A percentile compares a stretch with the other conserved stretches of the same genome.
These are phyloP conservation scores for Diutina siamensis DNA, from an alignment of 1,139 yeast species.

Conservation along the genomic window DNA sequence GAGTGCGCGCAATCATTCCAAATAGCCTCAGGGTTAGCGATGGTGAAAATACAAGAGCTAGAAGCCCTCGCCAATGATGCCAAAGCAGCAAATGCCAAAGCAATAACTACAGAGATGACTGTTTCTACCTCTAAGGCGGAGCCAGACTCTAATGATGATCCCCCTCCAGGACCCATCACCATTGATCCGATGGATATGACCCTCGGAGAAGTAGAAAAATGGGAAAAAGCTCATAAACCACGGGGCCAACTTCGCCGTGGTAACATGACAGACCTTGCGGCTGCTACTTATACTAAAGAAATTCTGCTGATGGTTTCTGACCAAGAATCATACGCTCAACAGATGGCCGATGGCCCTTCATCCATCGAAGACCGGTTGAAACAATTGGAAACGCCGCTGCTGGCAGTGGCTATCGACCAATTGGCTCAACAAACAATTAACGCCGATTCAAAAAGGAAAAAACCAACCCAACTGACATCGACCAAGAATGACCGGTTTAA, in stretches of 20 bases:
- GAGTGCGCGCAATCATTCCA: too few species aligned
- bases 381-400: neutral
- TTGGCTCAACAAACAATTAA: neutral
- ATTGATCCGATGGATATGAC: slow-evolving; percentile 5
- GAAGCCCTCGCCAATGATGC: neutral
- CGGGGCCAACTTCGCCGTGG: slow-evolving; percentile 16
- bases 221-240: slow-evolving; percentile 35
- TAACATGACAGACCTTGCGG: slow-evolving; percentile 43
- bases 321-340: slow-evolving; percentile 25
- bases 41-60: neutral
- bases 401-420: neutral
- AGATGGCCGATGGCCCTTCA: neutral
- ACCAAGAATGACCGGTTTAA: slow-evolving; percentile 3
- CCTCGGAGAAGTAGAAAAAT: slow-evolving; percentile 37
- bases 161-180: neutral
- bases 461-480: neutral
- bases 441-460: neutral
- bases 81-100: neutral
- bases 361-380: neutral
- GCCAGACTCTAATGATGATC: too few species aligned
- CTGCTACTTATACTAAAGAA: slow-evolving; percentile 26
- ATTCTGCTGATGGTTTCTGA: slow-evolving; percentile 29
- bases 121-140: too few species aligned
- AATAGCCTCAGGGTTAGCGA: neutral
- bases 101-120: neutral